phyloP scores from a whole-genome alignment of 495 filamentous ascomycete genomes.

The Xeromyces bisporus region DNA sequence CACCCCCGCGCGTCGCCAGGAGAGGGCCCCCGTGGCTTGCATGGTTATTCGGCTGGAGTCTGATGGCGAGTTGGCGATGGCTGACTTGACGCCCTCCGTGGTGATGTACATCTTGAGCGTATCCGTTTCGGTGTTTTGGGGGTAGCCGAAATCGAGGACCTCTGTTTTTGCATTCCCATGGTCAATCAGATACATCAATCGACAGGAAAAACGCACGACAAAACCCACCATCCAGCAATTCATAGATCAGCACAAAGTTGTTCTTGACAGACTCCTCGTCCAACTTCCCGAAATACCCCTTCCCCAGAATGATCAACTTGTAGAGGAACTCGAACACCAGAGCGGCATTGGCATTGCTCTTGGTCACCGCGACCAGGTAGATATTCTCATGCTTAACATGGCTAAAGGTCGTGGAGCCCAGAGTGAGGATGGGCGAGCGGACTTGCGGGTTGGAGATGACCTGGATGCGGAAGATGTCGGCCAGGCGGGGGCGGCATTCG shows the following conservation, averaged over 20 bases:
- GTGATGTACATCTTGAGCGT: constrained; percentile 99
- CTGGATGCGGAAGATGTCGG: constrained; percentile 98
- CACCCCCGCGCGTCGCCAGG: constrained; percentile 91
- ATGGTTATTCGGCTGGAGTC: constrained; percentile 96
- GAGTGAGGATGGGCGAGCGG: constrained; percentile 89
- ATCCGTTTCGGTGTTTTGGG: constrained; percentile 97
- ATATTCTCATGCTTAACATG: constrained; percentile 99
- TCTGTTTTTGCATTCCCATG: constrained; percentile 36
- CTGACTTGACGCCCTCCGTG: constrained; percentile 95
- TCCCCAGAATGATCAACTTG: constrained; percentile 74
- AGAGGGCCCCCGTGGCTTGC: constrained; percentile 95
- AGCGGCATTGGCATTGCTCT: constrained; percentile 98
- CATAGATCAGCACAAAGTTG: constrained; percentile 97
- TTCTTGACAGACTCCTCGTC: constrained; percentile 99
- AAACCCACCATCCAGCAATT: constrained; percentile 75
- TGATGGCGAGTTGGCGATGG: constrained; percentile 48
- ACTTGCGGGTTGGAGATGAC: constrained; percentile 98
- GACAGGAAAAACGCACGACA: not conserved
- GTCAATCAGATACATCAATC: not conserved
- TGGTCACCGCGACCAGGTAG: constrained; percentile 92
- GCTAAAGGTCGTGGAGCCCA: constrained; percentile 96
- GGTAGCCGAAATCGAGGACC: constrained; percentile 98
- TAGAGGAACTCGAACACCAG: constrained; percentile 98
- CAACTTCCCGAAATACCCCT: constrained; percentile 95
- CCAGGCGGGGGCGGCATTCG: constrained; percentile 89